Percentiles rank a stretch among this genome's conserved stretches.
These are phyloP conservation scores for Phyllosticta ampelicida DNA, from an alignment of 2,329 filamentous ascomycete genomes.

Conservation along the genomic window DNA sequence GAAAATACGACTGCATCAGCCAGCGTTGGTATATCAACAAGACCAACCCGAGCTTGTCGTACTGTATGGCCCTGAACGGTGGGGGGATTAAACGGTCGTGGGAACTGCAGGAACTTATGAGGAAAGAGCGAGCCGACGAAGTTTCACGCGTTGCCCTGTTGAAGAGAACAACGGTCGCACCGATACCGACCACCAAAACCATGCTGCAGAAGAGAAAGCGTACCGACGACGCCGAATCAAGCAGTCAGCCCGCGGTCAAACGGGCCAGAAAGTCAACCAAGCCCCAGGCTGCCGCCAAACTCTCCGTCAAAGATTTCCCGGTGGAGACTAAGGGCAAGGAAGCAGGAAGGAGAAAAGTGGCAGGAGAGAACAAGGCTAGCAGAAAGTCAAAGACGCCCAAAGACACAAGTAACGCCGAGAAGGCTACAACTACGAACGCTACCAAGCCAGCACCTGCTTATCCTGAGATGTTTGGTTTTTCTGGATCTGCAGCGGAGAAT, in stretches of 20 bases:
- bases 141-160: background rate
- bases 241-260: background rate
- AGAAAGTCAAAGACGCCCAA: background rate
- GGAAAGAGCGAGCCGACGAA: background rate
- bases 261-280: background rate
- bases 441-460: too few species aligned
- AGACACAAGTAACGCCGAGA: too few species aligned
- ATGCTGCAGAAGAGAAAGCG: background rate
- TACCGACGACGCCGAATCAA: background rate
- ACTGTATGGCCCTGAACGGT: background rate
- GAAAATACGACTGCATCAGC: background rate
- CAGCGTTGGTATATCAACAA: background rate
- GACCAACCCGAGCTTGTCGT: background rate
- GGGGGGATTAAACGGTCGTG: background rate
- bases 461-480: too few species aligned
- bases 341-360: too few species aligned
- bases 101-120: background rate
- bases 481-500: too few species aligned
- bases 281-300: background rate
- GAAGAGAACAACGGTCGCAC: background rate
- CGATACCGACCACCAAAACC: background rate
- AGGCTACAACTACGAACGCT: too few species aligned
- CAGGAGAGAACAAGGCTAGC: background rate
- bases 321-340: too few species aligned
- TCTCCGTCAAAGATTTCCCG: too few species aligned